Evolutionary conservation across 139 green algal genomes (phyloP), one percentile per base, ranked within the genome.

Genomic region (Closterium sp.): DNA sequence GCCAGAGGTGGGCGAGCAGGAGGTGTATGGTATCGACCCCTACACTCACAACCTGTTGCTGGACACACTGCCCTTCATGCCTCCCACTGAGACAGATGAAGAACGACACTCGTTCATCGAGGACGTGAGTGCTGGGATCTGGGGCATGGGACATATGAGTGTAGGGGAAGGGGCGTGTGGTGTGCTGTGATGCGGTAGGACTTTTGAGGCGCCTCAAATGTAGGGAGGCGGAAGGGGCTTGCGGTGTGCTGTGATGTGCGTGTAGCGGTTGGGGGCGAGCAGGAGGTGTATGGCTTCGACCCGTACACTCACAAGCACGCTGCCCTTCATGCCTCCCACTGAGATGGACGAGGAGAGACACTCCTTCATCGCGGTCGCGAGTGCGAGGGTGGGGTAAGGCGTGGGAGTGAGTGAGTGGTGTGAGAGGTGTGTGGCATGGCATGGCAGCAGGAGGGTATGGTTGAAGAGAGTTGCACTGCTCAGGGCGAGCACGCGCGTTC

Each of bases 1-100:
- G 29, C 31, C 29, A 11, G 92, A 94, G 86, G 92, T 94, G 31
- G 70, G 92, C 28, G 92, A 94, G 89, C 92, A 95, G 91, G 93
- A 95, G 86, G 93, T 95, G 31, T 95, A 95, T 27, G 93, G 93
- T 19, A 92, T 95, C 70, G 93, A 95, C 91, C 90, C 86, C 42
- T 92, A 89, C 38, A 95, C 90, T 9, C 86, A 94, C 84, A 94
- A 95, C 73, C 92, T 93, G 45, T 29, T 94, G 30, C 90, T 94
- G 6, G 92, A 91, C 89, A 89, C 86, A 1, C 91, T 94, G 92
- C 90, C 85, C 2, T n/a, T 70, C 28, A 70, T 88, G 84, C 89
- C 89, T 21, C 89, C 89, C 9, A 19, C 62, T n/a, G 30, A 88
- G 30, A 91, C 30, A 5, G 89, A 94, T 24, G 92, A 94, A 27